Conservation (phyloP, 495 filamentous ascomycete species). For the Penicillium riverlandense region DNA sequence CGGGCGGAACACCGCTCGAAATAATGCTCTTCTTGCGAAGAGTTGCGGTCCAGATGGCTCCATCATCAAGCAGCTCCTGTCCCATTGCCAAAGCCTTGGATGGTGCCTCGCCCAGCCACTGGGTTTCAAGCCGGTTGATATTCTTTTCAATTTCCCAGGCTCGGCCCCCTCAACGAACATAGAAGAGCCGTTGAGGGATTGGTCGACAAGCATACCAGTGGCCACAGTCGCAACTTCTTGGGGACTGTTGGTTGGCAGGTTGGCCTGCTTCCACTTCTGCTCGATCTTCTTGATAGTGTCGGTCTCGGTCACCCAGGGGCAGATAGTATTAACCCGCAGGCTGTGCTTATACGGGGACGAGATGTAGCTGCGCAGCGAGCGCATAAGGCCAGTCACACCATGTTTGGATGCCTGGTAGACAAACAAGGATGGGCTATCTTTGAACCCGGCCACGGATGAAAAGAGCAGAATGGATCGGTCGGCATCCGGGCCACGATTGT, state of each 20-base stretch:
- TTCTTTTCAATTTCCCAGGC: conserved; percentile 44
- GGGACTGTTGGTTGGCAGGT: conserved; percentile 38
- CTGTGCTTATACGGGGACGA: conserved; percentile 28
- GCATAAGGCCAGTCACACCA: conserved; percentile 43
- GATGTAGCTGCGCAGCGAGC: conserved; percentile 35
- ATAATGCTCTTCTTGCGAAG: conserved; percentile 15
- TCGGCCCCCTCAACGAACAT: conserved; percentile 43
- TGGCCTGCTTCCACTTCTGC: conserved; percentile 34
- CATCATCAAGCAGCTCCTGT: conserved; percentile 30
- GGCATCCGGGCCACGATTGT: conserved; percentile 28
- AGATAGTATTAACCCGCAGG: conserved; percentile 46
- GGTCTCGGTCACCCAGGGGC: conserved; percentile 47
- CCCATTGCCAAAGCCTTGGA: conserved; percentile 27
- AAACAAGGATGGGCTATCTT: conserved; percentile 37
- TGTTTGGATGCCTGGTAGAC: conserved; percentile 46
- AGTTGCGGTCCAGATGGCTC: conserved; percentile 14
- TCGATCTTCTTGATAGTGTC: conserved; percentile 34
- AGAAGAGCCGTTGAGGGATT: conserved; percentile 32
- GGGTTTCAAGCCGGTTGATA: conserved; percentile 29
- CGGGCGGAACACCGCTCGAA: conserved; percentile 14
- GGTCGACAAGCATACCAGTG: conserved; percentile 28
- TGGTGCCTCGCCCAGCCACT: conserved; percentile 40
- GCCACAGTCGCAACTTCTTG: conserved; percentile 38
- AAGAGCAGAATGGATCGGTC: conserved; percentile 43
- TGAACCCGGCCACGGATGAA: conserved; percentile 39